A percentile compares a stretch with the other conserved stretches of the same genome.
Evolutionary conservation across 1,284 basidiomycete genomes (phyloP).

Genomic region (Chondrostereum purpureum): DNA sequence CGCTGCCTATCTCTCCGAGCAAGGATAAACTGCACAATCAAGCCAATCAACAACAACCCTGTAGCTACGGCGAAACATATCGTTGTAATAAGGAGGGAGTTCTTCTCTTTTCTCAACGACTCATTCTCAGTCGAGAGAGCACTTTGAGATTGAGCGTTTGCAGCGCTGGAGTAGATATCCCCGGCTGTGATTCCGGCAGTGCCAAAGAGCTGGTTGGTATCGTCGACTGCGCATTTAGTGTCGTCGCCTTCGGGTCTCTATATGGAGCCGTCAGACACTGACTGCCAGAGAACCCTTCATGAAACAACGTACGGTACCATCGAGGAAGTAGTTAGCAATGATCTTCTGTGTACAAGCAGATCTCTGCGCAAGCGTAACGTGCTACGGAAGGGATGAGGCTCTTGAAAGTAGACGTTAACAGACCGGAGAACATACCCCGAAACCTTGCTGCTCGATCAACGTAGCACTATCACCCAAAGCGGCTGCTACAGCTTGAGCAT

Average conservation of each 20-base stretch:
- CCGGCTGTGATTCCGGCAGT: neutral
- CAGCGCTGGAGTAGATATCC: neutral
- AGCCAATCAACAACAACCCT: neutral
- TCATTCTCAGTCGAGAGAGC: neutral
- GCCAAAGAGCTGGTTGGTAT: neutral
- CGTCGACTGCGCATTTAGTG: neutral
- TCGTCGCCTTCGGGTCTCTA: neutral
- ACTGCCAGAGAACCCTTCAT: neutral
- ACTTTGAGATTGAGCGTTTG: neutral
- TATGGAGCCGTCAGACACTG: neutral
- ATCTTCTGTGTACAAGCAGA: neutral
- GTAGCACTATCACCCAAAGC: constrained; percentile 4
- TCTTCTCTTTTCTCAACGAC: neutral
- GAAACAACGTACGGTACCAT: neutral
- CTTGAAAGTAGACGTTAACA: neutral
- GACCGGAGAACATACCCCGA: neutral
- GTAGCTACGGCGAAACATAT: neutral
- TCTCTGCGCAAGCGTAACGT: neutral
- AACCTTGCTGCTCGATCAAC: constrained; percentile 3
- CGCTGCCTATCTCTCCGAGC: neutral
- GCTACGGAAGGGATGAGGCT: neutral
- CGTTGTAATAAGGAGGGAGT: neutral
- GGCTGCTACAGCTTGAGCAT: constrained; percentile 2
- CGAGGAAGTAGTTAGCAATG: neutral
- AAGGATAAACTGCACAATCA: neutral